Evolutionary conservation across 2,329 filamentous ascomycete species (phyloP).

Genomic region (Colletotrichum liaoningense): DNA sequence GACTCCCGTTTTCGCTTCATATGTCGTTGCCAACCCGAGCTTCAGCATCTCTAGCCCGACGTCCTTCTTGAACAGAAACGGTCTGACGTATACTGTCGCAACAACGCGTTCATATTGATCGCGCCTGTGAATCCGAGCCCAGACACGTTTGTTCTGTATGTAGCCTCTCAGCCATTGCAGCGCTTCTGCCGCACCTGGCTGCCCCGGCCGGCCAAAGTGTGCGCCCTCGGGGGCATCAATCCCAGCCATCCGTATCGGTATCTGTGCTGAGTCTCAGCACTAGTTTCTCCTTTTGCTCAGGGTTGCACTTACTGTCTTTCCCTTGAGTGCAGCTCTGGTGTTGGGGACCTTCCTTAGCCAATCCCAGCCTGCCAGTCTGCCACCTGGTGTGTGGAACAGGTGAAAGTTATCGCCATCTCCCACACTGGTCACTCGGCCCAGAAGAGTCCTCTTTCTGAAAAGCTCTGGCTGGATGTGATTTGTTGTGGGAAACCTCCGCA

Average conservation of each 20-base stretch:
- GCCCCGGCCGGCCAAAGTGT: constrained; percentile 90
- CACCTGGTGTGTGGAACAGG: constrained; percentile 94
- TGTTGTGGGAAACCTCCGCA: constrained; percentile 86
- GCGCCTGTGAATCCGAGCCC: constrained; percentile 83
- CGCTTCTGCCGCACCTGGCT: constrained; percentile 86
- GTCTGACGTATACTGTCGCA: constrained; percentile 82
- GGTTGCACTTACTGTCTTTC: constrained; percentile 74
- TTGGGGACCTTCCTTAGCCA: constrained; percentile 83
- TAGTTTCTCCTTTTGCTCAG: not conserved
- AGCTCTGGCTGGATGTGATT: constrained; percentile 79
- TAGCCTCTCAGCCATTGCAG: constrained; percentile 82
- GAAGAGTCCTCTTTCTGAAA: constrained; percentile 80
- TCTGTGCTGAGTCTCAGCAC: constrained; percentile 58
- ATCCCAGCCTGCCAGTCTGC: constrained; percentile 88
- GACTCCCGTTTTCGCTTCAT: constrained; percentile 89
- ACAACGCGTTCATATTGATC: constrained; percentile 96
- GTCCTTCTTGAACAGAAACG: constrained; percentile 77
- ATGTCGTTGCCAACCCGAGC: constrained; percentile 86
- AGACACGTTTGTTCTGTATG: constrained; percentile 78
- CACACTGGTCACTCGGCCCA: constrained; percentile 90
- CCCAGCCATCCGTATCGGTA: constrained; percentile 89
- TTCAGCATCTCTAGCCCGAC: constrained; percentile 92
- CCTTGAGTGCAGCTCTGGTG: constrained; percentile 75
- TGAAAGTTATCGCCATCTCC: constrained; percentile 98
- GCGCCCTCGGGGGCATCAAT: constrained; percentile 93